A percentile compares a stretch with the other conserved stretches of the same genome.
phyloP scores from a whole-genome alignment of 805 yeast genomes.

The Hanseniaspora taiwanica region DNA sequence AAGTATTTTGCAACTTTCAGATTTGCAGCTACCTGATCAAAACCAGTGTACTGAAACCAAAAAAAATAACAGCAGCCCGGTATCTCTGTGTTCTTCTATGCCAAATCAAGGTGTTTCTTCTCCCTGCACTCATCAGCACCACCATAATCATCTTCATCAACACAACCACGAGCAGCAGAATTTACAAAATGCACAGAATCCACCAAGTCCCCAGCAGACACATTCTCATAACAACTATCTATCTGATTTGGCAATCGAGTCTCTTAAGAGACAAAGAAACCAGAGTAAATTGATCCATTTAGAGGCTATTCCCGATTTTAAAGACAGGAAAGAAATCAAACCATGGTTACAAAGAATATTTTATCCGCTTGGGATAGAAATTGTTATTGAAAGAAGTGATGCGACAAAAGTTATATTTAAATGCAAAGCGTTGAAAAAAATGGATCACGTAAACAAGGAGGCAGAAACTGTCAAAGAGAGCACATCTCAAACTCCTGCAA shows the following conservation, averaged over 20 bases:
- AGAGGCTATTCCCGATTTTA: slow-evolving; percentile 27
- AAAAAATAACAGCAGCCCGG: too few relatives aligned
- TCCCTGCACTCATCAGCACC: neutral
- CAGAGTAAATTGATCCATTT: slow-evolving; percentile 24
- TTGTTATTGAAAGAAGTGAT: slow-evolving; percentile 53
- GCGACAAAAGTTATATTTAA: slow-evolving; percentile 46
- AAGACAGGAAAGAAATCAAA: slow-evolving; percentile 37
- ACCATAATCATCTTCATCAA: neutral
- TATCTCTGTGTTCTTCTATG: too few relatives aligned
- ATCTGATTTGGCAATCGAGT: slow-evolving; percentile 11
- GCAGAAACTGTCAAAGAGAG: slow-evolving; percentile 6
- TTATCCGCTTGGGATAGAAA: slow-evolving; percentile 35
- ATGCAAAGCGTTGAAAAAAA: slow-evolving; percentile 32
- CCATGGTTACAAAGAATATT: slow-evolving; percentile 46
- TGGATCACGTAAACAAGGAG: too few relatives aligned
- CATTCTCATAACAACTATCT: slow-evolving; percentile 6
- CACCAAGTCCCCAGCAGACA: too few relatives aligned
- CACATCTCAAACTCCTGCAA: slow-evolving; percentile 4
- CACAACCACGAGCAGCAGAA: neutral
- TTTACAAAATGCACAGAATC: neutral
- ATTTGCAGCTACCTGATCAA: neutral
- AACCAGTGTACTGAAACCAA: neutral
- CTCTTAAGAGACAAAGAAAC: slow-evolving; percentile 12
- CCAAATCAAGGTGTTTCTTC: too few relatives aligned
- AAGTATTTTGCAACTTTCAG: neutral